Evolutionary conservation across 2,329 filamentous ascomycete species (phyloP), one percentile per base, ranked within the genome.

Genomic region (Apiospora koreana): DNA sequence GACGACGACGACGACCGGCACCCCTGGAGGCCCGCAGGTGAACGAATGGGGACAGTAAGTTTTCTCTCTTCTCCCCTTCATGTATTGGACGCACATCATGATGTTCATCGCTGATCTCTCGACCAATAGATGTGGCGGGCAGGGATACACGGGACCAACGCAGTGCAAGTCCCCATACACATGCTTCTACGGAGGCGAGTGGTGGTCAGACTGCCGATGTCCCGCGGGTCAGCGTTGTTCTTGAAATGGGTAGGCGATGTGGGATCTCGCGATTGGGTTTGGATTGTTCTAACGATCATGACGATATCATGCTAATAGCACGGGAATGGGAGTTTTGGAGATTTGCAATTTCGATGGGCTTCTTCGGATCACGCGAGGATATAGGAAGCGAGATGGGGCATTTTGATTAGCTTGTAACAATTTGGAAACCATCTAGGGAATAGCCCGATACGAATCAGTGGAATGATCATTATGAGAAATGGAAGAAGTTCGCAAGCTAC

Each of bases 11-110:
- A 18, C 54, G 31, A 62, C 54, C 2, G 31, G 65, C 12, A 23
- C 65, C 7, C 65, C 41, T 10, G 67, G 67, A 14, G 45, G 31
- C 5, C 72, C 70, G 18, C 68, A 74, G 5, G 79, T 80, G n/a
- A 70, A 74, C 21, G 78, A 81, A 66, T 82, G 79, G 78, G 76
- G 75, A 23, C 80, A 81, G 73, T 83, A 70, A 72, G 72, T 73
- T 38, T 38, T 31, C 16, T n/a, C 45, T 48, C 23, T 64, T 35
- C 50, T 4, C 21, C 25, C 62, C 10, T 18, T 21, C n/a, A 18
- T 25, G 1, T n/a, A 12, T 16, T 16, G 14, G 31, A 4, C 3
- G 6, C 3, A 1, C 31, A 14, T 10, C n/a, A 4, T 16, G 38
- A 31, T 4, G 6, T 43, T 35, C 3, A 21, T 12, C 12, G 12